These are phyloP conservation scores for Thuja plicata DNA, from an alignment of 83 land plant species.

Conservation along the genomic window DNA sequence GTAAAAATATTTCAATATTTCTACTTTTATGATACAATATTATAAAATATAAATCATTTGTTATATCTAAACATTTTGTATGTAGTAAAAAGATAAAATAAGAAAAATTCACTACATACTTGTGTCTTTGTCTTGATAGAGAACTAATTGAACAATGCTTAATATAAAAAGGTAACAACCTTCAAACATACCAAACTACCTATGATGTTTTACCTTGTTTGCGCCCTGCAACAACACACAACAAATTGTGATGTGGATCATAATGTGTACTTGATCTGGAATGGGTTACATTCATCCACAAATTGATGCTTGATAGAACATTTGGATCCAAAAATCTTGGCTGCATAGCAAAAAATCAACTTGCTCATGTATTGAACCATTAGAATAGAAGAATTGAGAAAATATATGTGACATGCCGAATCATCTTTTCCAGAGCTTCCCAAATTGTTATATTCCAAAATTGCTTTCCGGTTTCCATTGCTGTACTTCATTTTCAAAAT, in stretches of 20 bases:
- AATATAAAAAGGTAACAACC: neutral
- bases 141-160: neutral
- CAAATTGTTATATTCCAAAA: neutral
- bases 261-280: slow-evolving; percentile 93
- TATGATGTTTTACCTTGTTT: slow-evolving; percentile 60
- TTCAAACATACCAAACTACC: neutral
- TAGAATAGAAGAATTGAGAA: neutral
- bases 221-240: slow-evolving; percentile 80
- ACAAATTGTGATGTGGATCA: slow-evolving; percentile 91
- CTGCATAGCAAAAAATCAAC: slow-evolving; percentile 30
- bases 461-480: neutral
- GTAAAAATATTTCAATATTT: no score
- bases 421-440: slow-evolving; percentile 2
- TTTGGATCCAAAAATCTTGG: slow-evolving; percentile 59
- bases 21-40: no score
- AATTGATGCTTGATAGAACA: slow-evolving; percentile 58
- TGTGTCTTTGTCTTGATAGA: neutral
- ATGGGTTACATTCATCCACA: slow-evolving; percentile 87
- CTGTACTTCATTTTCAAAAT: slow-evolving; percentile 5
- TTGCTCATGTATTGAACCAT: neutral
- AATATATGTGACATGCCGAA: neutral
- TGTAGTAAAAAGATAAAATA: no score
- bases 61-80: no score
- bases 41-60: no score
- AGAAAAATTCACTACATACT: neutral